Base-by-base conservation (phyloP, 495 filamentous ascomycete species). In the Penicillium nucicola region DNA sequence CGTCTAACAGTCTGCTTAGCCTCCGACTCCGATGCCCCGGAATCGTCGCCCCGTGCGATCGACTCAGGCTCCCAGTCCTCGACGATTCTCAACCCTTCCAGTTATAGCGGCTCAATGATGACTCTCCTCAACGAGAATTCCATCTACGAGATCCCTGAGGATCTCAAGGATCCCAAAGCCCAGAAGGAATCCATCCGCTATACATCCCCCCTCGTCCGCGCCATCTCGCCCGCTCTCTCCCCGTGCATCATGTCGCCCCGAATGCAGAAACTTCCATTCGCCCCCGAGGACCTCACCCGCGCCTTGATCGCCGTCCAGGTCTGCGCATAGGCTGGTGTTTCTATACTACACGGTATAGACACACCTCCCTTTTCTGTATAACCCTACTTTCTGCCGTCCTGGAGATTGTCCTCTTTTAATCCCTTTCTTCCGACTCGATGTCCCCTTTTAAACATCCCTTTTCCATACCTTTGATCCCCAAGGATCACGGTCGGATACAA, bases 251-350 rank as follows among this genome's bases (percentile, higher is more conserved):
- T 65, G 37, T 60, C 65, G 17, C 59, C 64, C 34, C 63, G 65
- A 22, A 65, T 58, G 20, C 57, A 53, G 25, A 28, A 28, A 5
- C 52, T 66, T 23, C 64, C 73, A 5, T 75, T 77, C 45, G 43
- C 66, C 7, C 69, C 73, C 0, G 65, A 74, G n/a, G 69, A 75
- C 50, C 55, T 77, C 56, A 58, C 62, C 22, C 66, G 68, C 38
- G 73, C 73, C 48, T 65, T 77, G 65, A 62, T 62, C 56, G 67
- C 68, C 40, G 64, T 76, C 50, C 71, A 70, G 52, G 58, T 74
- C 54, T 72, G 58, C 57, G 57, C 57, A 5, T 72, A 60, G 25
- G 10, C 5, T 28, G 25, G 7, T 9, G 23, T 28, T 6, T 28
- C 3, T 28, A 28, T 5, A 5, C 3, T 28, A 28, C 1, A 52